These are phyloP conservation scores for Pseudonitzschia delicatissima DNA, from an alignment of 108 stramenopile species.

Conservation along the genomic window DNA sequence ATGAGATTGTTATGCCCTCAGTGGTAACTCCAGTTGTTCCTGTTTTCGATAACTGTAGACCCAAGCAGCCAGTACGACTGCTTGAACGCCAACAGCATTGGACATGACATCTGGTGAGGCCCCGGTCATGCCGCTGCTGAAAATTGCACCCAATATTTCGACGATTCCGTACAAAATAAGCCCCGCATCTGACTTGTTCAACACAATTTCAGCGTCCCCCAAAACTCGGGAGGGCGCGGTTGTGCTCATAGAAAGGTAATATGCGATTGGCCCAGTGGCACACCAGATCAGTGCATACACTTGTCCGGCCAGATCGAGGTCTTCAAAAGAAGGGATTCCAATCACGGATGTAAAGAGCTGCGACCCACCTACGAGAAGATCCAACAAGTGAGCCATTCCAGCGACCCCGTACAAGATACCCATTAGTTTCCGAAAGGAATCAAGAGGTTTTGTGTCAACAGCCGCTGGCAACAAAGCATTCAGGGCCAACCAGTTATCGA, in stretches of 20 bases:
- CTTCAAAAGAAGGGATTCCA: conserved; percentile 17
- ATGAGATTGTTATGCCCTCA: not conserved
- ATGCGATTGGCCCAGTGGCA: conserved; percentile 27
- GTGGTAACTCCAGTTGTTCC: not conserved
- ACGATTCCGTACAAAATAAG: conserved; percentile 32
- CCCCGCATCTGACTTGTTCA: conserved; percentile 23
- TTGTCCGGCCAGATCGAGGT: conserved; percentile 24
- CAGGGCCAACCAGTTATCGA: conserved; percentile 51
- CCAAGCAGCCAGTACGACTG: conserved; percentile 10
- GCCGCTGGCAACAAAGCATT: conserved; percentile 38
- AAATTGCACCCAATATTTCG: conserved; percentile 30
- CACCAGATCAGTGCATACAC: conserved; percentile 27
- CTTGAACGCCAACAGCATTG: conserved; percentile 13
- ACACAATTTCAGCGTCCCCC: not conserved
- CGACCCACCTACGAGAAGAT: conserved; percentile 17
- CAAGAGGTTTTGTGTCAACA: conserved; percentile 13
- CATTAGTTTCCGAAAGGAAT: conserved; percentile 40
- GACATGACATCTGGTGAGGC: not conserved
- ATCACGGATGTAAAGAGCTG: conserved; percentile 14
- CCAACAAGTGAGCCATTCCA: conserved; percentile 31
- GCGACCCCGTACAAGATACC: conserved; percentile 38
- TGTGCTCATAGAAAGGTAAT: not conserved
- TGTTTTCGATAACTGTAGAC: conserved; percentile 10
- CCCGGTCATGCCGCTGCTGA: conserved; percentile 5
- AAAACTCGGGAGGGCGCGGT: not conserved